Percentiles rank a stretch among this genome's conserved stretches.
phyloP scores from a whole-genome alignment of 495 filamentous ascomycete species.

The Talaromyces proteolyticus region DNA sequence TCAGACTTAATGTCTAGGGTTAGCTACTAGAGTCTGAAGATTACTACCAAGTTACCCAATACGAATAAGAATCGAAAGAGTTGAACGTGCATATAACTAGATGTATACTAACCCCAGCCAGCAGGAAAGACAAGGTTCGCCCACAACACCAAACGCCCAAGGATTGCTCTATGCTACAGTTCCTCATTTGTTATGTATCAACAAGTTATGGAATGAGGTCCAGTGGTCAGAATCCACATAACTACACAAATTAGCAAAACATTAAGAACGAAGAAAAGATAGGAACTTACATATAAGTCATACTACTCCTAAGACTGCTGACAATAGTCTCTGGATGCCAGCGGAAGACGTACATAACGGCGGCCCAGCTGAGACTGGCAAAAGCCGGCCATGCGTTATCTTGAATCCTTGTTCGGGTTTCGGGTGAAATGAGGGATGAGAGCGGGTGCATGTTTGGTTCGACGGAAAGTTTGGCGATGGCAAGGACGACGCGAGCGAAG shows the following conservation, averaged over 20 bases:
- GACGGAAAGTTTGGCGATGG: constrained; percentile 74
- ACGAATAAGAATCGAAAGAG: too few species aligned
- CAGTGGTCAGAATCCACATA: constrained; percentile 73
- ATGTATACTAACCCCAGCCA: background rate
- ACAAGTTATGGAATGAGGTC: constrained; percentile 72
- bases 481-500: constrained; percentile 84
- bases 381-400: constrained; percentile 85
- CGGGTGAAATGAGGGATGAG: constrained; percentile 33
- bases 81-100: too few species aligned
- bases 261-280: background rate
- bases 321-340: constrained; percentile 88
- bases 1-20: too few species aligned
- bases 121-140: background rate
- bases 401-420: constrained; percentile 45
- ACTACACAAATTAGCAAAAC: constrained; percentile 30
- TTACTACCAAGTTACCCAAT: too few species aligned
- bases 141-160: background rate
- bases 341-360: constrained; percentile 93
- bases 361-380: constrained; percentile 80
- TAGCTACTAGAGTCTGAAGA: too few species aligned
- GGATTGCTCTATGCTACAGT: background rate
- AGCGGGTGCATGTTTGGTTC: constrained; percentile 50
- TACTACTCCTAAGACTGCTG: constrained; percentile 86
- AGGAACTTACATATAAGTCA: constrained; percentile 90
- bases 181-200: constrained; percentile 76